Evolutionary conservation across 106 monocot genomes (phyloP).

Genomic region (Dendrobium nobile): DNA sequence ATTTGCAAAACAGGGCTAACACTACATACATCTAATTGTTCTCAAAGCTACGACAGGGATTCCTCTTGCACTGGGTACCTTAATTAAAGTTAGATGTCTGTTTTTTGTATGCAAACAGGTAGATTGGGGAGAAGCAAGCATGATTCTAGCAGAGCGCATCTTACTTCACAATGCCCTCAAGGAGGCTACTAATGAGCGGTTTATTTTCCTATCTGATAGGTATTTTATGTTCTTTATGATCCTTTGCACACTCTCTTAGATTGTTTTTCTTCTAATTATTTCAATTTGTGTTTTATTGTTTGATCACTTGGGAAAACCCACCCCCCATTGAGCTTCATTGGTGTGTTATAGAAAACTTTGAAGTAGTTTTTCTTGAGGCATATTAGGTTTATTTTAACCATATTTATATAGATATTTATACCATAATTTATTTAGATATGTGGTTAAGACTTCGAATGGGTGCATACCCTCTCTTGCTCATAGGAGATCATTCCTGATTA

Average conservation of each 20-base stretch:
- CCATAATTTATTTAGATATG: too few species aligned
- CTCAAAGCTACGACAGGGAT: neutral
- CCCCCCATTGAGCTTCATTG: too few species aligned
- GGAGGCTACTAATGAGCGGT: slow-evolving; percentile 71
- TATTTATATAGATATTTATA: too few species aligned
- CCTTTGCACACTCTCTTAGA: neutral
- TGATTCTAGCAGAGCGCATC: slow-evolving; percentile 93
- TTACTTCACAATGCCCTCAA: slow-evolving; percentile 68
- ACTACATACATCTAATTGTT: neutral
- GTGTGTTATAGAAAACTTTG: too few species aligned
- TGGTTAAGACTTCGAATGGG: too few species aligned
- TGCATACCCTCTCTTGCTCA: too few species aligned
- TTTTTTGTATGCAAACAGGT: slow-evolving; percentile 41
- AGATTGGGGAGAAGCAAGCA: slow-evolving; percentile 97
- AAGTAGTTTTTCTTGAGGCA: too few species aligned
- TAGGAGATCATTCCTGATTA: too few species aligned
- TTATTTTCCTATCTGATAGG: slow-evolving; percentile 96
- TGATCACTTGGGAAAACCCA: too few species aligned
- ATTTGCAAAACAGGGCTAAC: neutral
- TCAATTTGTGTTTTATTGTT: neutral
- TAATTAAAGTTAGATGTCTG: neutral
- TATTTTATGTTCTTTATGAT: slow-evolving; percentile 9
- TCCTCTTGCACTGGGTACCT: neutral
- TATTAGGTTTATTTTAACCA: too few species aligned
- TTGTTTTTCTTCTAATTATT: neutral